Percentiles rank a stretch among this genome's conserved stretches.
Conservation (phyloP, 2,329 filamentous ascomycete species). For the Claviceps paspali region DNA sequence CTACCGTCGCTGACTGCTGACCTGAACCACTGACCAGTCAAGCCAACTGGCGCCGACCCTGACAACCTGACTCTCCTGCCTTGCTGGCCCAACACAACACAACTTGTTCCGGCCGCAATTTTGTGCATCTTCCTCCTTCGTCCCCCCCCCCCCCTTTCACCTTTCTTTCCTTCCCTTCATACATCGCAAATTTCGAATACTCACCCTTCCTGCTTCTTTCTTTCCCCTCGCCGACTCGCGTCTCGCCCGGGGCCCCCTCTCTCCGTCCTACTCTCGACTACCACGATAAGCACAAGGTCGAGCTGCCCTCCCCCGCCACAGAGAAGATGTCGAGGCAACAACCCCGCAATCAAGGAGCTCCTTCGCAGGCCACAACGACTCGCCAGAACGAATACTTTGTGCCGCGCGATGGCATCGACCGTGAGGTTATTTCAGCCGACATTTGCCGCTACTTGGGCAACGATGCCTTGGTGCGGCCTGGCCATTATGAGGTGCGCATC, state of each 20-base stretch:
- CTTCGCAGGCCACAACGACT: slow-evolving; percentile 22
- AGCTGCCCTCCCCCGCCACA: slow-evolving; percentile 6
- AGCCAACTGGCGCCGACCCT: too few relatives aligned
- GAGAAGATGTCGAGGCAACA: slow-evolving; percentile 22
- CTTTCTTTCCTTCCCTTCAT: slow-evolving; percentile 11
- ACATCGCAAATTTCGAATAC: slow-evolving; percentile 2
- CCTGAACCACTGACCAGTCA: too few relatives aligned
- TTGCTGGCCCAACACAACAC: slow-evolving; percentile 1
- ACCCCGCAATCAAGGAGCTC: slow-evolving; percentile 21
- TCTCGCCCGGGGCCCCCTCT: slow-evolving; percentile 8
- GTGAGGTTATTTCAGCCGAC: slow-evolving; percentile 71
- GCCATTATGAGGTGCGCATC: slow-evolving; percentile 50
- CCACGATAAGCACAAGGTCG: slow-evolving; percentile 3
- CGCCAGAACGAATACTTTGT: slow-evolving; percentile 69
- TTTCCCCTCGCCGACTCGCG: slow-evolving; percentile 1
- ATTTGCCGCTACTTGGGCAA: slow-evolving; percentile 75
- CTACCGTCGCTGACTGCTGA: too few relatives aligned
- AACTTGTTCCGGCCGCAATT: background rate
- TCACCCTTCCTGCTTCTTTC: slow-evolving; percentile 6
- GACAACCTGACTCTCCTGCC: too few relatives aligned
- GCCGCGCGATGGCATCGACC: slow-evolving; percentile 64
- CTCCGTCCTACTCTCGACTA: slow-evolving; percentile 2
- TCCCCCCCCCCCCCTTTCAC: slow-evolving; percentile 3
- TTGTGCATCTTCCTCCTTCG: slow-evolving; percentile 8
- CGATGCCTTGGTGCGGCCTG: slow-evolving; percentile 64